Conservation (phyloP, 306 rosid genomes). For the Glycine tomentella region DNA sequence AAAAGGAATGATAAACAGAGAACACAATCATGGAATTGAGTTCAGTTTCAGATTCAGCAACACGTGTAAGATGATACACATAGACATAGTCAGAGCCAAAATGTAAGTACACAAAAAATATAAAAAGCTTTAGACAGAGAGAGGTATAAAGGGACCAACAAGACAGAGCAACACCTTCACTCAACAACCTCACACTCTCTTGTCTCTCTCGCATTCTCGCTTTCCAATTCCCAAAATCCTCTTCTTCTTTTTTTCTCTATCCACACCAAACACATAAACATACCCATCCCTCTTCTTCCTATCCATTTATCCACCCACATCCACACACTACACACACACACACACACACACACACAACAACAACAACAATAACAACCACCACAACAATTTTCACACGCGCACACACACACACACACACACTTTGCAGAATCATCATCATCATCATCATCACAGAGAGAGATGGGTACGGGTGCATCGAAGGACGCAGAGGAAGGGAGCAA, state of each 20-base stretch:
- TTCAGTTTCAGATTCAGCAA: background rate
- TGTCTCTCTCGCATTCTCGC: background rate
- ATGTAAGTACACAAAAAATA: background rate
- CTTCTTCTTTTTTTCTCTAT: background rate
- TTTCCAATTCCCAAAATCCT: background rate
- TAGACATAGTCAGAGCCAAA: background rate
- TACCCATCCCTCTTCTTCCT: background rate
- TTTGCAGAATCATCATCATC: background rate
- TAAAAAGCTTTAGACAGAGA: background rate
- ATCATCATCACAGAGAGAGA: constrained; percentile 7
- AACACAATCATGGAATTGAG: too few relatives aligned
- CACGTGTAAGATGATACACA: constrained; percentile 9
- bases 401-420: constrained; percentile 20
- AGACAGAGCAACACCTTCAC: too few relatives aligned
- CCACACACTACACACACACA: background rate
- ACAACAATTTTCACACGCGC: background rate
- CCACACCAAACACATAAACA: background rate
- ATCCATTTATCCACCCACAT: constrained; percentile 26
- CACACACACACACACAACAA: too few relatives aligned
- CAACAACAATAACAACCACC: background rate
- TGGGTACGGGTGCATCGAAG: constrained; percentile 87
- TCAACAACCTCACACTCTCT: background rate
- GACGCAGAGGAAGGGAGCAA: constrained; percentile 57
- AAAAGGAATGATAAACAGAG: too few relatives aligned
- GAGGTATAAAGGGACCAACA: background rate